phyloP scores from a whole-genome alignment of 371 early-diverging fungal genomes.

The Mucor piriformis region DNA sequence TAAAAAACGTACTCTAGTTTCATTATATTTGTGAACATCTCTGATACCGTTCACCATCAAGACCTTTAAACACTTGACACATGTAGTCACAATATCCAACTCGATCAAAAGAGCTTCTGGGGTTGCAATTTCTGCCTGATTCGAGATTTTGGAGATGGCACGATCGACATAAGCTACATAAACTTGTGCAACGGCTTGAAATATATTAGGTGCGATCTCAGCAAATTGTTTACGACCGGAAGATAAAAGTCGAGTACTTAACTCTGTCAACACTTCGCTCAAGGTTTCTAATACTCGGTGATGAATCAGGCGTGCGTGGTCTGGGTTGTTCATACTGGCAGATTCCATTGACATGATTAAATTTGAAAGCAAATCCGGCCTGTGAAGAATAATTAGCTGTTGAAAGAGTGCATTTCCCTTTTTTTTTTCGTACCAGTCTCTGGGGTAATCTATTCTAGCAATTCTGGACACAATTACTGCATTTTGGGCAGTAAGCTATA shows the following conservation, averaged over 20 bases:
- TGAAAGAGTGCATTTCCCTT: too few species aligned
- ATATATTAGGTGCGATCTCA: conserved; percentile 67
- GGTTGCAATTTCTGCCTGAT: not conserved
- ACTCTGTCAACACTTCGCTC: conserved; percentile 76
- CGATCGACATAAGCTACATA: conserved; percentile 60
- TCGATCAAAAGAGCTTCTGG: conserved; percentile 22
- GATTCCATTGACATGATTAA: conserved; percentile 68
- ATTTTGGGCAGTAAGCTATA: conserved; percentile 73
- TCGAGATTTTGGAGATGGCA: conserved; percentile 16
- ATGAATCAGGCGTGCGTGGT: conserved; percentile 55
- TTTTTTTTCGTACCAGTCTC: conserved; percentile 64
- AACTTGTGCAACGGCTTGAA: conserved; percentile 60
- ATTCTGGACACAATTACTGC: conserved; percentile 79
- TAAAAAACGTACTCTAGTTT: conserved; percentile 43
- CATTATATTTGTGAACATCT: conserved; percentile 66
- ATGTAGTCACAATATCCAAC: conserved; percentile 55
- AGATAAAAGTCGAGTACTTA: conserved; percentile 78
- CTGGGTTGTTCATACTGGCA: conserved; percentile 36
- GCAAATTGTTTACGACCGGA: conserved; percentile 69
- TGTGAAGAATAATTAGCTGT: not conserved
- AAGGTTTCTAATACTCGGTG: conserved; percentile 76
- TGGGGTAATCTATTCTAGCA: conserved; percentile 80
- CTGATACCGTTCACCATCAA: conserved; percentile 77
- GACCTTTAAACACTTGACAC: conserved; percentile 74
- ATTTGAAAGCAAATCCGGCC: conserved; percentile 70